Evolutionary conservation across 2,329 filamentous ascomycete genomes (phyloP).

Genomic region (Colletotrichum sp.): DNA sequence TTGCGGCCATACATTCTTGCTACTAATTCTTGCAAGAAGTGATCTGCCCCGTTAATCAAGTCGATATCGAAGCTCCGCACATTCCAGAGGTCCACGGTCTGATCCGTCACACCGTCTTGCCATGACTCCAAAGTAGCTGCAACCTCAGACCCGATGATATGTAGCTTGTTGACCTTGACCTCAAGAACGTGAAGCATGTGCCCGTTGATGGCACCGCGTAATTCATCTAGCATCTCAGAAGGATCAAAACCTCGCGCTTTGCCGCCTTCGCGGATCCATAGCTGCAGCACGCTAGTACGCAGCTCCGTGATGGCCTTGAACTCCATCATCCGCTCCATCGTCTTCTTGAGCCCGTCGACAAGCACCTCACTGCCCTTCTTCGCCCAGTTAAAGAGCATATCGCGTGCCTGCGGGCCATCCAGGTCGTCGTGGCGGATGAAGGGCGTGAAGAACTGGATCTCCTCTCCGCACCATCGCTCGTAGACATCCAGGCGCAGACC

Average conservation of each 20-base stretch:
- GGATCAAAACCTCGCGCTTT: constrained; percentile 71
- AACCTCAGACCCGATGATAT: constrained; percentile 69
- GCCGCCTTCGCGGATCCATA: constrained; percentile 75
- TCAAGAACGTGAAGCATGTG: constrained; percentile 70
- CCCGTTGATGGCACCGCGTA: constrained; percentile 72
- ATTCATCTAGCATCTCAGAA: constrained; percentile 68
- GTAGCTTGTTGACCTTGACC: constrained; percentile 67
- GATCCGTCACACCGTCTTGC: constrained; percentile 57
- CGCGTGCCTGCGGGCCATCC: constrained; percentile 62
- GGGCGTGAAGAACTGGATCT: constrained; percentile 84
- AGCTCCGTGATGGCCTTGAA: constrained; percentile 74
- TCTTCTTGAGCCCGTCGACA: constrained; percentile 65
- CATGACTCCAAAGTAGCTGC: constrained; percentile 65
- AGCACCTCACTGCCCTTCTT: constrained; percentile 63
- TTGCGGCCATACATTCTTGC: constrained; percentile 76
- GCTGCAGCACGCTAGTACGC: constrained; percentile 71
- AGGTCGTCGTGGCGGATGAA: constrained; percentile 85
- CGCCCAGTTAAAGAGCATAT: constrained; percentile 69
- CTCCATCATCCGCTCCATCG: constrained; percentile 64
- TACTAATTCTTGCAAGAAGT: constrained; percentile 73
- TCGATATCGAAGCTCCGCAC: constrained; percentile 67
- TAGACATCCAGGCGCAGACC: constrained; percentile 80
- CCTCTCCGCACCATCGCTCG: constrained; percentile 80
- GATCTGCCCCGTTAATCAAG: constrained; percentile 66
- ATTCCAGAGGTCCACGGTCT: constrained; percentile 70